Evolutionary conservation across 108 stramenopile genomes (phyloP).

Genomic region (Licmophora abbreviata): DNA sequence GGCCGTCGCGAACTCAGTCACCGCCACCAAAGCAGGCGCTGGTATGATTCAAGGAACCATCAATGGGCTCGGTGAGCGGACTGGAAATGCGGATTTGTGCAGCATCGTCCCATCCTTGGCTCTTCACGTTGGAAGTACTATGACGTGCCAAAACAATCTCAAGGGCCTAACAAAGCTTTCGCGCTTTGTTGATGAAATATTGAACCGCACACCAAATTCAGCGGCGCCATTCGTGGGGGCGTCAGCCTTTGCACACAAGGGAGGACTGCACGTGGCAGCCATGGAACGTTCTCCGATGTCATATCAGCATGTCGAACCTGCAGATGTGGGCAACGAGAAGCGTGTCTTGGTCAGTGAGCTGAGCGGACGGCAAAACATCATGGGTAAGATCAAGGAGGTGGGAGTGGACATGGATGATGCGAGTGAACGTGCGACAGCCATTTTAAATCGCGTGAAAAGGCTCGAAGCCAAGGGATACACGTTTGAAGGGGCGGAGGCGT

Average conservation of each 20-base stretch:
- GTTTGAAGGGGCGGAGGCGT: constrained; percentile 93
- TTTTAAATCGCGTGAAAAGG: constrained; percentile 79
- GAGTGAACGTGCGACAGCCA: constrained; percentile 69
- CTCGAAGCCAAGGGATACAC: constrained; percentile 88
- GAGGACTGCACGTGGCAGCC: constrained; percentile 89
- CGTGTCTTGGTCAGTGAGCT: constrained; percentile 83
- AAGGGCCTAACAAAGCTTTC: constrained; percentile 65
- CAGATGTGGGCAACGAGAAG: constrained; percentile 76
- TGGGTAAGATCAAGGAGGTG: constrained; percentile 76
- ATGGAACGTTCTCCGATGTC: constrained; percentile 73
- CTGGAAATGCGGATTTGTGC: constrained; percentile 90
- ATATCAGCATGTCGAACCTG: constrained; percentile 89
- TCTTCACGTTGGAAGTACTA: constrained; percentile 51
- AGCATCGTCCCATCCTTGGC: constrained; percentile 79
- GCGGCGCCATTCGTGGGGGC: constrained; percentile 81
- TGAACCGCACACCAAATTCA: constrained; percentile 67
- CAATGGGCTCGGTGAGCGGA: constrained; percentile 90
- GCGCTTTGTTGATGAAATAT: constrained; percentile 84
- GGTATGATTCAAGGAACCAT: constrained; percentile 89
- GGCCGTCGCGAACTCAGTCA: constrained; percentile 87
- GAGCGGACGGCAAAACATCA: constrained; percentile 84
- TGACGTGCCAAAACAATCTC: constrained; percentile 55
- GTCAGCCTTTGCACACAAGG: constrained; percentile 94
- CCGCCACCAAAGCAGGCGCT: constrained; percentile 67
- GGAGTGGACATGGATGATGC: constrained; percentile 33